Percentiles rank a stretch among this genome's conserved stretches.
These are phyloP conservation scores for Oryza coarctata DNA, from an alignment of 176 grass and related monocot species.

Conservation along the genomic window DNA sequence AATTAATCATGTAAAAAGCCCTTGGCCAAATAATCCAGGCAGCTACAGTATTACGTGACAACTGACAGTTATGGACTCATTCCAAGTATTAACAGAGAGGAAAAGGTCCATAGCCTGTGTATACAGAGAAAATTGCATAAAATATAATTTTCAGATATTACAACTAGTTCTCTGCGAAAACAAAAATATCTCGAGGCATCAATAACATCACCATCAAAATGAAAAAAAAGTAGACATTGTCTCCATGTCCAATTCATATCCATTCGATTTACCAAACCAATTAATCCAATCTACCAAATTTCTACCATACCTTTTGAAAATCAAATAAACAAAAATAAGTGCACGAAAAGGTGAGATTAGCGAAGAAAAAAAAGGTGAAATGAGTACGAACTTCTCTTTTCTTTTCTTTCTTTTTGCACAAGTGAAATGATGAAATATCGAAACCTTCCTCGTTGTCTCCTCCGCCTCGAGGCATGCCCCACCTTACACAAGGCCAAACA, in stretches of 20 bases:
- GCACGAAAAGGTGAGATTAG: background rate
- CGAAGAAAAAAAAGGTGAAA: background rate
- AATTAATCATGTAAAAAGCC: too few species aligned
- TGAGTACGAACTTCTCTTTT: background rate
- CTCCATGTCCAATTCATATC: background rate
- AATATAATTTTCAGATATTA: background rate
- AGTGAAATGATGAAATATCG: background rate
- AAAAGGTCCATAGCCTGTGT: background rate
- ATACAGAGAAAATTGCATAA: background rate
- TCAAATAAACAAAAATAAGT: background rate
- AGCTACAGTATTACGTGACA: background rate
- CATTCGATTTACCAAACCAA: background rate
- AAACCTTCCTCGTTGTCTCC: conserved; percentile 13
- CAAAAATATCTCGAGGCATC: conserved; percentile 14
- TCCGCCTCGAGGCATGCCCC: conserved; percentile 8
- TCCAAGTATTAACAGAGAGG: background rate
- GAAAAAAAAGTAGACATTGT: background rate
- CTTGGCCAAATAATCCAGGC: background rate
- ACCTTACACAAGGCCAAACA: conserved; percentile 10
- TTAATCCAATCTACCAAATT: background rate
- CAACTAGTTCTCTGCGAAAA: background rate
- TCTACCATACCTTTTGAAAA: background rate
- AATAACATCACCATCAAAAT: background rate
- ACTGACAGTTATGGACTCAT: background rate
- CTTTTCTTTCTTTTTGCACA: background rate